Conservation (phyloP, 2,329 filamentous ascomycete species). For the Venturia oleaginea region DNA sequence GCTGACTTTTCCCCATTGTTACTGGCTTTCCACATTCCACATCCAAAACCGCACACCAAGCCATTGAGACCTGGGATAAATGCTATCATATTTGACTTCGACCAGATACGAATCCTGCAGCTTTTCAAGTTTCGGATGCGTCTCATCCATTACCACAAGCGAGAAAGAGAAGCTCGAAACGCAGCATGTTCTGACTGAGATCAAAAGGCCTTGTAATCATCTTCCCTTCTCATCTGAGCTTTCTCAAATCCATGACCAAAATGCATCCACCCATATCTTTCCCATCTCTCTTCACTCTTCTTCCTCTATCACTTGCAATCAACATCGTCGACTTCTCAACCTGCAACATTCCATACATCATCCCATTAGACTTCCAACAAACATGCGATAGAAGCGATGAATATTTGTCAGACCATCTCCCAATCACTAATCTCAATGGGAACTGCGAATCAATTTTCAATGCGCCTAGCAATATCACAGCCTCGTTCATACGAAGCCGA, state of each 20-base stretch:
- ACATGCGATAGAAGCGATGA: conserved; percentile 10
- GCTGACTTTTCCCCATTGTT: no score
- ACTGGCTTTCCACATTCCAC: no score
- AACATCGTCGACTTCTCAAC: conserved; percentile 11
- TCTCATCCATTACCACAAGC: background rate
- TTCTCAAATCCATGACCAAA: background rate
- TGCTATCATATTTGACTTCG: no score
- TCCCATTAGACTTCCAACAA: background rate
- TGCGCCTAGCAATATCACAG: conserved; percentile 5
- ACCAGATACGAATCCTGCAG: background rate
- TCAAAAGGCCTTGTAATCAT: background rate
- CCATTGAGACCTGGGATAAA: no score
- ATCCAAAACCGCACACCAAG: no score
- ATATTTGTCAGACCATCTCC: background rate
- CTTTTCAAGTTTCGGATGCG: background rate
- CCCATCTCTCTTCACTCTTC: background rate
- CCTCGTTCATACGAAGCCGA: background rate
- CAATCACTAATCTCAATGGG: background rate
- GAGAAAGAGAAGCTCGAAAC: background rate
- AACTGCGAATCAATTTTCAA: background rate
- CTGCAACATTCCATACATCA: conserved; percentile 6
- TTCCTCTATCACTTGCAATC: background rate
- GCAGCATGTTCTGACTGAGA: background rate
- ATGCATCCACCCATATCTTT: background rate
- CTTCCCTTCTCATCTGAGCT: background rate